These are phyloP conservation scores for Pseudocercospora fijiensis DNA, from an alignment of 2,329 filamentous ascomycete species.

Conservation along the genomic window DNA sequence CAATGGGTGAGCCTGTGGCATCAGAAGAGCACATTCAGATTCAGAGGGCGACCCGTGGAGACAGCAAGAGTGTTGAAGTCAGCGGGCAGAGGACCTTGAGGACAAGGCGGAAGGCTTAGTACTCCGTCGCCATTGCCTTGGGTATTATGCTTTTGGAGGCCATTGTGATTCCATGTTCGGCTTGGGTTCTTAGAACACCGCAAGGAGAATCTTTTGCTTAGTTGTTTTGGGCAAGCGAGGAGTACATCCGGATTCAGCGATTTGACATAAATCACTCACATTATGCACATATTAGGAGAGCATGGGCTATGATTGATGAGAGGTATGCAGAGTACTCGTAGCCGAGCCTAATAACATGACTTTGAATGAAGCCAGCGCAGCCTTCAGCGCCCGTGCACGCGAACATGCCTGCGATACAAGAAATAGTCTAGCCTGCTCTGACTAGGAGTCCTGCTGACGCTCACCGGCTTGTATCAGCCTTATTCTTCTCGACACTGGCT, in stretches of 20 bases:
- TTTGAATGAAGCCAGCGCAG: neutral
- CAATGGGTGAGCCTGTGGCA: conserved; percentile 18
- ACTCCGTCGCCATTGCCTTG: conserved; percentile 7
- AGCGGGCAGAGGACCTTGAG: conserved; percentile 22
- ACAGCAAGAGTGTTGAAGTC: conserved; percentile 25
- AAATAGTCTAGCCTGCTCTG: too few species aligned
- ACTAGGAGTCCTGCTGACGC: too few species aligned
- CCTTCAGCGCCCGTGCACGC: neutral
- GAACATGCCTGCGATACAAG: too few species aligned
- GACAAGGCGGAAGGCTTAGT: conserved; percentile 27
- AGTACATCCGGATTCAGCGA: neutral
- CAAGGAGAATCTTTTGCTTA: neutral
- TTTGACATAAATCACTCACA: neutral
- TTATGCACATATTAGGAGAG: neutral
- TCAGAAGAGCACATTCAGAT: conserved; percentile 17
- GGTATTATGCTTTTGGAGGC: conserved; percentile 1
- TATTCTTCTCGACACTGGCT: too few species aligned
- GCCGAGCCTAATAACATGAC: neutral
- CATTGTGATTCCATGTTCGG: neutral
- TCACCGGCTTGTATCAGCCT: too few species aligned
- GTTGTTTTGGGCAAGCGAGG: conserved; percentile 1
- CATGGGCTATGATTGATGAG: neutral
- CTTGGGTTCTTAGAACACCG: neutral
- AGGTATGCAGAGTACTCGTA: neutral
- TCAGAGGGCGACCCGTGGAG: conserved; percentile 16